These are phyloP conservation scores for carrot (Daucus carota) DNA, from an alignment of 129 eudicot species.

Conservation along the genomic window DH1_v3.0 NC_030381.2:54671001-54671500, in stretches of 20 bases:
- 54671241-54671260: neutral
- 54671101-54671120: neutral
- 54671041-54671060: neutral
- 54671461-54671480: neutral
- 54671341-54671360: constrained; percentile 62
- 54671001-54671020: neutral
- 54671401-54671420: neutral
- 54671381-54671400: constrained; percentile 31
- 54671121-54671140: neutral
- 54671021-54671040: neutral
- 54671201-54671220: neutral
- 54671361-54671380: constrained; percentile 48
- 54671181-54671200: neutral
- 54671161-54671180: neutral
- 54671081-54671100: neutral
- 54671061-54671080: neutral
- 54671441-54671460: neutral
- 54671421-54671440: neutral
- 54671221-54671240: neutral
- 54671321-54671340: constrained; percentile 67
- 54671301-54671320: constrained; percentile 53
- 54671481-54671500: neutral
- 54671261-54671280: neutral
- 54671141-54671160: neutral
- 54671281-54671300: constrained; percentile 8